Evolutionary conservation across 805 yeast species (phyloP).

Genomic region (Suhomyces sp.): DNA sequence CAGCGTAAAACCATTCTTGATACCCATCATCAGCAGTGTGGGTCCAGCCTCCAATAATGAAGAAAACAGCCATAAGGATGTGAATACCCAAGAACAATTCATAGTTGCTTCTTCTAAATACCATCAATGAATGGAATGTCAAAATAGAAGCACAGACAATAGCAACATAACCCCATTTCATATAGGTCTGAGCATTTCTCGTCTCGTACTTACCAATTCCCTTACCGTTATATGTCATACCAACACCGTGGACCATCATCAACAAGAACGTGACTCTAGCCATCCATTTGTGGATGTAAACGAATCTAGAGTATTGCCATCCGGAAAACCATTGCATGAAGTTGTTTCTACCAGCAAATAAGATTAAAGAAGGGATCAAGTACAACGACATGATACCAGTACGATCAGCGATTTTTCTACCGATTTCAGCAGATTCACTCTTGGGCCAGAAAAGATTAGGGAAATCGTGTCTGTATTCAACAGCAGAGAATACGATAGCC

Average conservation of each 20-base stretch:
- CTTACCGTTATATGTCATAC: slow-evolving; percentile 32
- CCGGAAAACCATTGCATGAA: slow-evolving; percentile 23
- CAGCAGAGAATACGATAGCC: slow-evolving; percentile 28
- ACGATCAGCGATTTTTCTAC: slow-evolving; percentile 53
- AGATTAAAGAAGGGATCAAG: slow-evolving; percentile 54
- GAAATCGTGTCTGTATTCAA: slow-evolving; percentile 23
- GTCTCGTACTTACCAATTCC: slow-evolving; percentile 31
- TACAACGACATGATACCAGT: slow-evolving; percentile 51
- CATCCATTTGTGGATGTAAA: slow-evolving; percentile 64
- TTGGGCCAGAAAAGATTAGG: slow-evolving; percentile 26
- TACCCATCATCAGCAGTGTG: slow-evolving; percentile 42
- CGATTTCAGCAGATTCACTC: slow-evolving; percentile 25
- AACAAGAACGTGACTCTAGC: slow-evolving; percentile 53
- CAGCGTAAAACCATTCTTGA: slow-evolving; percentile 26
- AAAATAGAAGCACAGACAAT: slow-evolving; percentile 39
- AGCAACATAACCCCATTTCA: slow-evolving; percentile 37
- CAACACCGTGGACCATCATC: slow-evolving; percentile 50
- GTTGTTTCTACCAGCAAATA: slow-evolving; percentile 55
- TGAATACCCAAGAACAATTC: slow-evolving; percentile 46
- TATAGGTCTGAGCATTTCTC: slow-evolving; percentile 30
- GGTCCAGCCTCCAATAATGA: slow-evolving; percentile 54
- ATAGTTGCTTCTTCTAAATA: slow-evolving; percentile 53
- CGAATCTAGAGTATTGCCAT: slow-evolving; percentile 53
- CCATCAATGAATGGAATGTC: slow-evolving; percentile 48
- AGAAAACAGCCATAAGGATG: slow-evolving; percentile 35